Base-by-base conservation (phyloP, 371 early-diverging fungal genomes). In the Mortierella sp. region DNA sequence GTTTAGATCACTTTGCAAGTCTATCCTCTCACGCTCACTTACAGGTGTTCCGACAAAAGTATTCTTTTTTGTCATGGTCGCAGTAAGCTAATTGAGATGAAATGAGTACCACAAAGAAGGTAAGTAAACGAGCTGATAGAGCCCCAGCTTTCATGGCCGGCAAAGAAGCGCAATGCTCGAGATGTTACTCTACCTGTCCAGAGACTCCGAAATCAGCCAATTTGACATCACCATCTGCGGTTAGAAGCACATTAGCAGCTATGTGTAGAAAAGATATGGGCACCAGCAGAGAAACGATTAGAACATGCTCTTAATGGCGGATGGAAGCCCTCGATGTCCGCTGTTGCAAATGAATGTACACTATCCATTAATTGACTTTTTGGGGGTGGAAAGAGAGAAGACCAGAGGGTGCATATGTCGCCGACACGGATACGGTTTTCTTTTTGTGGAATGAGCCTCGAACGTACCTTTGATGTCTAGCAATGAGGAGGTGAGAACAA, bases 41-140 rank as follows among this genome's bases (percentile, higher is more conserved):
- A 94, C 95, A 21, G 99, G 98, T 53, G 99, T 99, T 11, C 99
- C 99, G 50, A 99, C 99, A 92, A 99, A 98, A 24, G 99, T 99
- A 87, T 96, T 97, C 88, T 96, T 98, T 88, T 97, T 97, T 37
- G 95, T 97, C 89, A 96, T 92, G 48, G 96, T 98, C 6, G 97
- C 97, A 28, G 98, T 97, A 37, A 99, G 90, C 93, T 94, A 71
- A 40, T 75, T 37, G 8, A 11, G n/a, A 19, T 61, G 16, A 61
- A 21, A 34, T 16, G 19, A 34, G 61, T 24, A 34, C 0, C 34
- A 5, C 2, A 51, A 44, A 28, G 44, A 59, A 21, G 44, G 28
- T n/a, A 19, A 72, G 69, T 48, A n/a, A 16, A 53, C 2, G 28
- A 37, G 54, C 34, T 43, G 44, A 34, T 16, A 34, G 64, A 64